A percentile compares a stretch with the other conserved stretches of the same genome.
These are phyloP conservation scores for Speleostelium caveatum DNA, from an alignment of 78 protist species.

Conservation along the genomic window DNA sequence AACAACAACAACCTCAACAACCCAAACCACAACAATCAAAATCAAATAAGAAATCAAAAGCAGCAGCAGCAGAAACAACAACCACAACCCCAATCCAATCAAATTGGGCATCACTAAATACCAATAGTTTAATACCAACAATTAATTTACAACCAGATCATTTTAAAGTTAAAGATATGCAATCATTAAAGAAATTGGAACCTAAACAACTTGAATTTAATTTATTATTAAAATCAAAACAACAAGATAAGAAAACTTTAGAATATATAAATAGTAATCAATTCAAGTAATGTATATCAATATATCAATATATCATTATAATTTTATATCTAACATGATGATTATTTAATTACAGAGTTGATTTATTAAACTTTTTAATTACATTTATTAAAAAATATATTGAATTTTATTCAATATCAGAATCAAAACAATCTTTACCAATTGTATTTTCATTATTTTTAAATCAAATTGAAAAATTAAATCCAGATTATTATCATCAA, in stretches of 20 bases:
- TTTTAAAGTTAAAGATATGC: neutral
- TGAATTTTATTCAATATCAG: neutral
- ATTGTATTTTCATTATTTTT: conserved; percentile 7
- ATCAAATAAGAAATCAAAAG: neutral
- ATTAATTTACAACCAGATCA: conserved; percentile 5
- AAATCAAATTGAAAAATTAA: neutral
- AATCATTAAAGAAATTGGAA: neutral
- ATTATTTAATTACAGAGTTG: conserved; percentile 29
- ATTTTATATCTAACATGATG: too few relatives aligned
- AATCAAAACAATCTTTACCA: conserved; percentile 44
- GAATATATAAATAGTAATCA: conserved; percentile 13
- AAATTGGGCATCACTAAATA: conserved; percentile 57
- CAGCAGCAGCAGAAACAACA: neutral
- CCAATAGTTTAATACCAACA: conserved; percentile 41
- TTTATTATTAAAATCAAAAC: conserved; percentile 6
- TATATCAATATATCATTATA: too few relatives aligned
- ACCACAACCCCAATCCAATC: neutral
- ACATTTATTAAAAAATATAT: conserved; percentile 25
- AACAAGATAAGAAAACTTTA: too few relatives aligned
- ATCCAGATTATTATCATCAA: neutral
- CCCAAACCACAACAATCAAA: neutral
- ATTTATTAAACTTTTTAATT: conserved; percentile 33
- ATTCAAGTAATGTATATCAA: conserved; percentile 26
- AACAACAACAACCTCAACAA: neutral
- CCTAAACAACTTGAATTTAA: conserved; percentile 35